These are phyloP conservation scores for Wallacemonas sp. DNA, from an alignment of 208 protist genomes.

Conservation along the genomic window DNA sequence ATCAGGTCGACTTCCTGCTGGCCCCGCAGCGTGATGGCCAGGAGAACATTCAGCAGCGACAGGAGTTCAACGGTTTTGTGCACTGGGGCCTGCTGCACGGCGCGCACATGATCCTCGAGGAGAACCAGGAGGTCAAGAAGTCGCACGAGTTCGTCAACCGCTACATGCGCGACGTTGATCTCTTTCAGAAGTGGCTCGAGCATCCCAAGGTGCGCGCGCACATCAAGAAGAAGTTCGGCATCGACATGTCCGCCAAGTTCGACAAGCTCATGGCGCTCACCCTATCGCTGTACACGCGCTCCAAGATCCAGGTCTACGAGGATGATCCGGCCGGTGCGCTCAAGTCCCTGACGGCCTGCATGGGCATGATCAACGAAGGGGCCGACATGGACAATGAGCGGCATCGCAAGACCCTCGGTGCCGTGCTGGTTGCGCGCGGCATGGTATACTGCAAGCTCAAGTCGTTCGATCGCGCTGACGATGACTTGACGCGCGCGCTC, in stretches of 20 bases:
- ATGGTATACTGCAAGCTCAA: slow-evolving; percentile 89
- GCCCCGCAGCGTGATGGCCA: slow-evolving; percentile 81
- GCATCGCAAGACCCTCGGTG: slow-evolving; percentile 83
- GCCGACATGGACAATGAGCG: slow-evolving; percentile 65
- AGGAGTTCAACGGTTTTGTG: slow-evolving; percentile 90
- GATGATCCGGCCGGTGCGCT: slow-evolving; percentile 85
- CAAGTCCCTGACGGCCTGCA: slow-evolving; percentile 80
- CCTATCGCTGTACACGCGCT: slow-evolving; percentile 87
- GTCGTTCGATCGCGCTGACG: slow-evolving; percentile 75
- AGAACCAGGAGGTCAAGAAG: slow-evolving; percentile 85
- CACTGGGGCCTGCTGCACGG: slow-evolving; percentile 89
- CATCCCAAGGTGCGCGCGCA: slow-evolving; percentile 89
- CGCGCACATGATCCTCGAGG: slow-evolving; percentile 85
- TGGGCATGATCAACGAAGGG: slow-evolving; percentile 73
- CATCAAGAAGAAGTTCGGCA: slow-evolving; percentile 86
- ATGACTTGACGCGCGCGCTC: slow-evolving; percentile 80
- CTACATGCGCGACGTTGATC: slow-evolving; percentile 89
- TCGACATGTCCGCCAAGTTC: slow-evolving; percentile 85
- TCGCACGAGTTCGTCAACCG: slow-evolving; percentile 90
- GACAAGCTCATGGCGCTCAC: slow-evolving; percentile 88
- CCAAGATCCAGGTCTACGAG: slow-evolving; percentile 89
- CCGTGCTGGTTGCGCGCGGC: slow-evolving; percentile 73
- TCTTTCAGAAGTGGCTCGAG: slow-evolving; percentile 91
- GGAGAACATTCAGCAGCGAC: slow-evolving; percentile 79
- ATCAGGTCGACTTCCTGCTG: slow-evolving; percentile 85